Percentiles rank a stretch among this genome's conserved stretches.
Conservation (phyloP, 305 asterid species). For the Fraxinus baroniana region DNA sequence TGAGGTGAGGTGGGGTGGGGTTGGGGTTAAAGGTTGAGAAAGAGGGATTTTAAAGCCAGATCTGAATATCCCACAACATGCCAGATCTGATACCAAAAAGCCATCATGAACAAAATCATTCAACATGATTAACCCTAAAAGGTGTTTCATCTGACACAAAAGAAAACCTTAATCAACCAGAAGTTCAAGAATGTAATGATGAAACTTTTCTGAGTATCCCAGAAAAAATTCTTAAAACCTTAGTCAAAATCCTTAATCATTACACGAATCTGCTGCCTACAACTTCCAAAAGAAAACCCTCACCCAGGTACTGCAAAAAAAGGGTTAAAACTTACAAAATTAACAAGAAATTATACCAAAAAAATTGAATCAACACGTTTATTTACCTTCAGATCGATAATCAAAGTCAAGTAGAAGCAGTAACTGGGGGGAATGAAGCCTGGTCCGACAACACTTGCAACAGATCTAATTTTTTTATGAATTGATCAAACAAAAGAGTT, state of each 20-base stretch:
- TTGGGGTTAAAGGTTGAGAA: not conserved
- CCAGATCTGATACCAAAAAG: constrained; percentile 26
- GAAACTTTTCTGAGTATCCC: constrained; percentile 18
- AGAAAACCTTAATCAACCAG: constrained; percentile 19
- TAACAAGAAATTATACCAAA: not conserved
- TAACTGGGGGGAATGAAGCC: constrained; percentile 38
- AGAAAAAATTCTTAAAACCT: not conserved
- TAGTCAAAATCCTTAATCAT: constrained; percentile 37
- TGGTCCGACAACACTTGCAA: constrained; percentile 30
- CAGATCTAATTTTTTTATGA: not conserved
- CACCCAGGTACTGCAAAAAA: not conserved
- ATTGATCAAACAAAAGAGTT: constrained; percentile 5
- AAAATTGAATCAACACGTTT: not conserved
- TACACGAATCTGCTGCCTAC: constrained; percentile 32
- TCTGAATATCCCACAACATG: constrained; percentile 2
- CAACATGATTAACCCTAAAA: not conserved
- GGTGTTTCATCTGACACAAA: not conserved
- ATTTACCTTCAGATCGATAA: not conserved
- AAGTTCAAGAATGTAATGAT: constrained; percentile 25
- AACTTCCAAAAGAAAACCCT: not conserved
- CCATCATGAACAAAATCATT: not conserved
- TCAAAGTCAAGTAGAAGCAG: not conserved
- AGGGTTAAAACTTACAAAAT: not conserved
- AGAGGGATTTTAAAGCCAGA: constrained; percentile 8
- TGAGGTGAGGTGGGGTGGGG: not conserved